Percentiles rank a stretch among this genome's conserved stretches.
These are phyloP conservation scores for Pleurotus sapidus DNA, from an alignment of 768 basidiomycete species.

Conservation along the genomic window DNA sequence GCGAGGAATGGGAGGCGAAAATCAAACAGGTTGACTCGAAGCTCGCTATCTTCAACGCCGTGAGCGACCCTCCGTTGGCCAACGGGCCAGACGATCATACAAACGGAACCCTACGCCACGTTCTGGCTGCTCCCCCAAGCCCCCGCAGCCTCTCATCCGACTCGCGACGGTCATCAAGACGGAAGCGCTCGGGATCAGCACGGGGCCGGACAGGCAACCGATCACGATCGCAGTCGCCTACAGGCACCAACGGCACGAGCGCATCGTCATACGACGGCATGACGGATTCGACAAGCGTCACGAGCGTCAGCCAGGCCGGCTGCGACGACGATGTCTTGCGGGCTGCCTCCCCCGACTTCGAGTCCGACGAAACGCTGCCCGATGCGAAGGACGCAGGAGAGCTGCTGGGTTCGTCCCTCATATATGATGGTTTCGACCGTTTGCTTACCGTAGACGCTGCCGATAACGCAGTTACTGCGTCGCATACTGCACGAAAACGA, in stretches of 20 bases:
- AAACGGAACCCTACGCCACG: constrained; percentile 42
- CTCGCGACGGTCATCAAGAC: constrained; percentile 34
- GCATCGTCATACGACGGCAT: constrained; percentile 5
- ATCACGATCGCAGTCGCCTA: constrained; percentile 20
- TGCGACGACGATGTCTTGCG: neutral
- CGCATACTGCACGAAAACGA: no score
- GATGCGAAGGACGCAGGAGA: no score
- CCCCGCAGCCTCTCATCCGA: constrained; percentile 71
- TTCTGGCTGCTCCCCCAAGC: constrained; percentile 74
- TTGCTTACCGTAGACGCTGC: no score
- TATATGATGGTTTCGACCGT: no score
- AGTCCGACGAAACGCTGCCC: neutral
- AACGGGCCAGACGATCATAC: no score
- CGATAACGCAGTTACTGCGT: no score
- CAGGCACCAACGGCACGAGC: constrained; percentile 12
- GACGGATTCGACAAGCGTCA: constrained; percentile 4
- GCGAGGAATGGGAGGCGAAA: constrained; percentile 79
- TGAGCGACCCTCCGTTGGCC: constrained; percentile 6
- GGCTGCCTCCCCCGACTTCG: neutral
- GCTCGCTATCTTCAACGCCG: constrained; percentile 16
- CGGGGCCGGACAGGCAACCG: constrained; percentile 20
- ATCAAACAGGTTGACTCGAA: constrained; percentile 33
- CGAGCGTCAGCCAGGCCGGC: neutral
- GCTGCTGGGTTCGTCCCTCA: no score
- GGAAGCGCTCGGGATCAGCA: constrained; percentile 36